Base-by-base conservation (phyloP, 1,284 basidiomycete genomes). In the Cutaneotrichosporon dermatis region DNA sequence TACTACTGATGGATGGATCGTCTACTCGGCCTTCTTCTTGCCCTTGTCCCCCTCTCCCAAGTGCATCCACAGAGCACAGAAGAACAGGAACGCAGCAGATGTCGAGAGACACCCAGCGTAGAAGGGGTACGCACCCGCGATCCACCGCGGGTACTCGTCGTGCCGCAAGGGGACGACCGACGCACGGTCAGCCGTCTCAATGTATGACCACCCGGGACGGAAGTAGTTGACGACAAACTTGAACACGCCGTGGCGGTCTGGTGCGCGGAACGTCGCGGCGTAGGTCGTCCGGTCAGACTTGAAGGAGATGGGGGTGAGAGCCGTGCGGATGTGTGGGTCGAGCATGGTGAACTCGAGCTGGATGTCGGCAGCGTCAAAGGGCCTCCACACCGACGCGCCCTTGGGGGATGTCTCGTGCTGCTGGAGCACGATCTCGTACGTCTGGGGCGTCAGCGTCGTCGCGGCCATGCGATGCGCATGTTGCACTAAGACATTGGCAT, bases 291-390 rank as follows among this genome's bases (percentile, higher is more conserved):
- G 51, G 11, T 49, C 54, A 16, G 69, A 58, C 13, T 13, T 13
- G 37, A 64, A 43, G 6, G 49, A 43, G 44, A 68, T 82, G 9
- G 87, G 82, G 9, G 75, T 79, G 7, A 96, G 81, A 4, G 85
- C 78, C 8, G 86, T 90, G 37, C 92, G 88, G 62, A 95, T 80
- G 76, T 94, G 90, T 1, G 93, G 95, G 77, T 99, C 96, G 45
- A 99, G 85, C 95, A 99, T 99, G 35, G 90, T 92, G 75, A 98
- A 96, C 68, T 95, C 92, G 55, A 99, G 83, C 72, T 98, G 95
- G 15, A 98, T 70, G 75, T 96, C 80, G 56, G 89, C 73, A 35
- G 81, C 83, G 4, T 85, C 84, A 74, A 87, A 88, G 0, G 92
- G 88, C 46, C 79, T 79, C 90, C 90, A 97, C 4, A 59, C 34